phyloP scores from a whole-genome alignment of 2,329 filamentous ascomycete species.

The Clonostachys solani region DNA sequence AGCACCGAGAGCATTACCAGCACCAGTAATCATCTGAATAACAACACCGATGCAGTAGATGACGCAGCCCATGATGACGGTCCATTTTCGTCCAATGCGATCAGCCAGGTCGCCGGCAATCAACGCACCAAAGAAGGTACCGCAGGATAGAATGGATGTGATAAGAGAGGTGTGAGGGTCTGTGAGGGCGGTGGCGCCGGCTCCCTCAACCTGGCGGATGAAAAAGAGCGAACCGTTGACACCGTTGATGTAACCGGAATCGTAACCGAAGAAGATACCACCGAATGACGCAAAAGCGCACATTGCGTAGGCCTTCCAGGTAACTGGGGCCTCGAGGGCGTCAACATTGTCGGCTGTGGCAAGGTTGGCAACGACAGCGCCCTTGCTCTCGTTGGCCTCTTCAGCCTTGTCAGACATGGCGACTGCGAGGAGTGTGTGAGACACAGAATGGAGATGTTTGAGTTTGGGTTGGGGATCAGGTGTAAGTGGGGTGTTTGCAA shows the following conservation, averaged over 20 bases:
- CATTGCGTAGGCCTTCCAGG: conserved; percentile 55
- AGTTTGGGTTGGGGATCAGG: no score
- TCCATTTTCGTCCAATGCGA: conserved; percentile 55
- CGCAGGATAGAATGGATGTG: conserved; percentile 71
- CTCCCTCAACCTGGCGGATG: conserved; percentile 28
- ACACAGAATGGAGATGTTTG: no score
- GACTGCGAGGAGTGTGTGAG: no score
- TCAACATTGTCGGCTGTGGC: no score
- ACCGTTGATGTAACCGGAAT: conserved; percentile 35
- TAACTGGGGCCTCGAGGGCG: no score
- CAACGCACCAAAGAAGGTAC: conserved; percentile 70
- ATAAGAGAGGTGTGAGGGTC: conserved; percentile 57
- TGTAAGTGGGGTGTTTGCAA: no score
- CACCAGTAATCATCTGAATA: conserved; percentile 45
- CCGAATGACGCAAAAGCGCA: conserved; percentile 59
- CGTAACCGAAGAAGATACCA: conserved; percentile 53
- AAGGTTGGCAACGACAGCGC: no score
- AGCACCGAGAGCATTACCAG: conserved; percentile 50
- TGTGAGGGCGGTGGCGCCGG: conserved; percentile 26
- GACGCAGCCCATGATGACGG: conserved; percentile 51
- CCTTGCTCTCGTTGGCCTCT: no score
- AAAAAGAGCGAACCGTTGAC: conserved; percentile 54
- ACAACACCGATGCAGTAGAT: conserved; percentile 62
- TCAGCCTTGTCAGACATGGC: no score
- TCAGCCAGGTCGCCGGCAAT: conserved; percentile 54